Conservation (phyloP, 345 rosid genomes). For the Acer campestre region DNA sequence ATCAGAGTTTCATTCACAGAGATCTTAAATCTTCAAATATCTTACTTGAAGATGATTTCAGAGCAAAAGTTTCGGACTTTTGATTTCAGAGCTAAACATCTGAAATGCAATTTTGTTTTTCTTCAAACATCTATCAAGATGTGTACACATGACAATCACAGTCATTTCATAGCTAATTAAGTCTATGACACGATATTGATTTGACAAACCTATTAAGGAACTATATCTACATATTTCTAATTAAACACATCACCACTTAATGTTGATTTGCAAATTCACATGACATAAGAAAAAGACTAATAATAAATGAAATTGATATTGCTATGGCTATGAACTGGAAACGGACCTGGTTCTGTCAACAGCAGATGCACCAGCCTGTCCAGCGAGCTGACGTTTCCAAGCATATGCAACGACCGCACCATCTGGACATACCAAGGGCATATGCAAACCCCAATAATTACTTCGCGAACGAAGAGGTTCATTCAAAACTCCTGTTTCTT, state of each 20-base stretch:
- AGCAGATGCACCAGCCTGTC: constrained; percentile 99
- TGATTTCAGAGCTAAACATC: background rate
- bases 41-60: constrained; percentile 68
- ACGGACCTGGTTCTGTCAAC: constrained; percentile 89
- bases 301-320: background rate
- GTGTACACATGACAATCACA: background rate
- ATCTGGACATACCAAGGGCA: constrained; percentile 96
- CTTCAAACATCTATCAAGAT: background rate
- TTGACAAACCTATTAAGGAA: background rate
- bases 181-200: background rate
- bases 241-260: background rate
- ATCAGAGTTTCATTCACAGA: constrained; percentile 72
- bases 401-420: constrained; percentile 98
- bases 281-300: background rate
- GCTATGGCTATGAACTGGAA: background rate
- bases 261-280: background rate
- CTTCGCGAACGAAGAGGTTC: constrained; percentile 76
- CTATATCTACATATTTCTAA: background rate
- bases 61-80: constrained; percentile 37
- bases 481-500: constrained; percentile 85
- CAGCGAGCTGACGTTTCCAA: constrained; percentile 98
- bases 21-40: constrained; percentile 81
- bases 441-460: constrained; percentile 91
- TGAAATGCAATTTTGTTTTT: background rate
- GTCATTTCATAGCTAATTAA: background rate